Conservation (phyloP, 306 rosid species). For the Sphenostylis stenocarpa region DNA sequence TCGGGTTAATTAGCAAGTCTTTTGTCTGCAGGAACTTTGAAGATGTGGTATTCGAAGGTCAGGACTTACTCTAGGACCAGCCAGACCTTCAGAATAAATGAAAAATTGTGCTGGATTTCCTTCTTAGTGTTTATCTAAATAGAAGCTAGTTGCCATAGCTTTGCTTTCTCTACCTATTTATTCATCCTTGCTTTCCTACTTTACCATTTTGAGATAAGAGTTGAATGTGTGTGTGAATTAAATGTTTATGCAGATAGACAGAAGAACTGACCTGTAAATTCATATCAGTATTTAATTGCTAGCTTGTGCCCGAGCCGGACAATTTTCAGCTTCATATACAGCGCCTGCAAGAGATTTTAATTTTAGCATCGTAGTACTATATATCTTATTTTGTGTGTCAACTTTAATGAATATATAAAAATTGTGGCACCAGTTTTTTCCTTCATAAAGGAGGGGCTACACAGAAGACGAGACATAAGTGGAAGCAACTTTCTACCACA, state of each 20-base stretch:
- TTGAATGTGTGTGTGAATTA: not conserved
- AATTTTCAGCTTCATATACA: not conserved
- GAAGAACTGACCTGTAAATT: not conserved
- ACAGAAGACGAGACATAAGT: not conserved
- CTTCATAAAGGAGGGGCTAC: too few species aligned
- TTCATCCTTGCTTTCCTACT: not conserved
- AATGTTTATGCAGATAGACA: not conserved
- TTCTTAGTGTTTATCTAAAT: not conserved
- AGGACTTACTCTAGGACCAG: conserved; percentile 5
- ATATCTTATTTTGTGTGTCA: not conserved
- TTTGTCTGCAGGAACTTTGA: conserved; percentile 3
- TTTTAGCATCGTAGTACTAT: not conserved
- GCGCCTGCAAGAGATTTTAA: not conserved
- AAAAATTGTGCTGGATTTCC: not conserved
- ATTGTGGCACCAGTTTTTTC: not conserved
- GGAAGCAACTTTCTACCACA: too few species aligned
- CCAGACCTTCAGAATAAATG: not conserved
- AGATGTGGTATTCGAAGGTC: not conserved
- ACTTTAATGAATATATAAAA: too few species aligned
- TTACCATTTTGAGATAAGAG: not conserved
- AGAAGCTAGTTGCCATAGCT: not conserved
- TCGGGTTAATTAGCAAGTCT: not conserved
- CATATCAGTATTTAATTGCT: not conserved
- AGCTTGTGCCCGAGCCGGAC: not conserved
- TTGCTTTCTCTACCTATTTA: not conserved